Percentiles rank a stretch among this genome's conserved stretches.
These are phyloP conservation scores for Raphanus raphanistrum DNA, from an alignment of 345 rosid species.

Conservation along the genomic window DNA sequence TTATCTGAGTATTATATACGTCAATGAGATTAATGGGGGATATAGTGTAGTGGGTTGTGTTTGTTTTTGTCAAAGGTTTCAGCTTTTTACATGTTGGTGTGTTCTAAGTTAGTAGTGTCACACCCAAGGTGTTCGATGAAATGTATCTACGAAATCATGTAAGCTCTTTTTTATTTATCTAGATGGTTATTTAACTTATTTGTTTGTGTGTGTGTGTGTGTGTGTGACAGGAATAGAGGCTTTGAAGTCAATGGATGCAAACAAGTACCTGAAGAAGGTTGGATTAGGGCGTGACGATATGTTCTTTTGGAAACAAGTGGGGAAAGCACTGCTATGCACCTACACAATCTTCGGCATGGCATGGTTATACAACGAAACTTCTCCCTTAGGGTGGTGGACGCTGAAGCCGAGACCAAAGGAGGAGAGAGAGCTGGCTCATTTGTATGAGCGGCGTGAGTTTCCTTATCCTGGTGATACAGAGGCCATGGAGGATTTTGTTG, in stretches of 20 bases:
- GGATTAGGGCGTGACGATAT: slow-evolving; percentile 72
- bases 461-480: slow-evolving; percentile 86
- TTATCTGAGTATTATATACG: background rate
- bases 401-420: slow-evolving; percentile 84
- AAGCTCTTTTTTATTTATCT: background rate
- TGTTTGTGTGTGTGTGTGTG: background rate
- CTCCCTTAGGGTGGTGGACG: slow-evolving; percentile 94
- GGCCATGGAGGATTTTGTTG: slow-evolving; percentile 92
- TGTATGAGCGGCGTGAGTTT: slow-evolving; percentile 75
- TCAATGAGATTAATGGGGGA: background rate
- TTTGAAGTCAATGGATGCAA: slow-evolving; percentile 50
- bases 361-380: slow-evolving; percentile 78
- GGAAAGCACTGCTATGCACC: slow-evolving; percentile 76
- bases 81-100: slow-evolving; percentile 5
- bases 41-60: background rate
- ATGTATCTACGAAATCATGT: slow-evolving; percentile 1
- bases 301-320: slow-evolving; percentile 77
- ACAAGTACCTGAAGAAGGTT: slow-evolving; percentile 59
- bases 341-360: slow-evolving; percentile 67
- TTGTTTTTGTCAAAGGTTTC: background rate
- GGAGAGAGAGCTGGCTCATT: slow-evolving; percentile 70
- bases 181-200: background rate
- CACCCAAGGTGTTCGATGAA: slow-evolving; percentile 39
- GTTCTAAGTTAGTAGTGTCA: background rate
- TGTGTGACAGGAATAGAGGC: slow-evolving; percentile 51